Base-by-base conservation (phyloP, 2,329 filamentous ascomycete genomes). In the Monilinia fructigena region DNA sequence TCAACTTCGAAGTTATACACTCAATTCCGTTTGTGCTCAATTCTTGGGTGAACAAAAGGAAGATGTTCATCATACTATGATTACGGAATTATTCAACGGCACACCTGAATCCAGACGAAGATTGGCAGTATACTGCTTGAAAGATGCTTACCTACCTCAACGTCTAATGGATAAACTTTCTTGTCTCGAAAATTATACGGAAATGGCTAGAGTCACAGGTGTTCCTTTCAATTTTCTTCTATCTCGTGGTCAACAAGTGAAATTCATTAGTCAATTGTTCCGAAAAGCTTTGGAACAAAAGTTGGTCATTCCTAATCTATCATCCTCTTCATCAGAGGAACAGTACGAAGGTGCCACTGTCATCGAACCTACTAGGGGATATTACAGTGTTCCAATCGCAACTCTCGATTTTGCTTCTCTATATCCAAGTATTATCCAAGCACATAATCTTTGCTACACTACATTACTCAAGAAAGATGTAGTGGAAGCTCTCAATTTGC, bases 131-230 rank as follows among this genome's bases (percentile, higher is more conserved):
- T 99, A 99, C 81, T 99, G 95, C 79, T 79, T 99, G 71, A 99
- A 99, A 79, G 96, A 99, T 80, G 95, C 95, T 0, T 99, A 97
- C 74, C 83, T 99, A 4, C 95, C 95, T 1, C 93, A 98, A 75
- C 83, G 96, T 68, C 79, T 99, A 62, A 93, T 99, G 88, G 95
- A 99, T 76, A 99, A 99, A 78, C 83, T 99, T 35, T 98, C 96
- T 76, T 98, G 95, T 79, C 82, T 99, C n/a, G 91, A 97, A 79
- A 99, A 99, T 77, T 98, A 98, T 75, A 98, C 95, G 0, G 95
- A 99, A 80, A 99, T 99, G 95, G 94, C 95, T 67, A 95, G 95
- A 86, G 95, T 99, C 79, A 99, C 96, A 35, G 95, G 95, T 73
- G 94, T 99, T 5, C 95, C 95, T 0, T 99, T 99, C 82, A 98